These are phyloP conservation scores for Lenzites betulinus DNA, from an alignment of 768 basidiomycete species.

Conservation along the genomic window DNA sequence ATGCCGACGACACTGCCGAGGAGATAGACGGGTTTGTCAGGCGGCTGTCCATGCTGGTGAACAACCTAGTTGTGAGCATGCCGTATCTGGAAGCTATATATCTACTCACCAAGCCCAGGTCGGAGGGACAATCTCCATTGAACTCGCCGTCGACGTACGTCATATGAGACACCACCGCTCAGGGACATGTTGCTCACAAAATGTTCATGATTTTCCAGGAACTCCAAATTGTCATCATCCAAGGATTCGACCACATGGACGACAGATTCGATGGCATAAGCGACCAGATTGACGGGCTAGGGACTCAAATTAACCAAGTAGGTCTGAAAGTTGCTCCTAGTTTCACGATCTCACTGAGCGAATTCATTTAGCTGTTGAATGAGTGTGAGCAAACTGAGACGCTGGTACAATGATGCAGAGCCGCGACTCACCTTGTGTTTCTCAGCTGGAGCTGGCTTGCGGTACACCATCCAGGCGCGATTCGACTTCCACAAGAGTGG, in stretches of 20 bases:
- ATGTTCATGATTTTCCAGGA: not conserved
- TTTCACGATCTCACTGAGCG: too few species aligned
- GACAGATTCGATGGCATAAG: not conserved
- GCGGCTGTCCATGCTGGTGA: not conserved
- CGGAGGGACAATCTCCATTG: not conserved
- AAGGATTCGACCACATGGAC: not conserved
- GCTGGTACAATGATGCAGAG: not conserved
- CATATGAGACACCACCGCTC: not conserved
- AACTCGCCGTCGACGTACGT: constrained; percentile 1
- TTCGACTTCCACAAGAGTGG: not conserved
- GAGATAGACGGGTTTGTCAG: not conserved
- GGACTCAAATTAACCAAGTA: not conserved
- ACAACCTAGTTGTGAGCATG: not conserved
- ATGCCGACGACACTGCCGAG: not conserved
- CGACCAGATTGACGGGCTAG: not conserved
- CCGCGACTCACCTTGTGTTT: not conserved
- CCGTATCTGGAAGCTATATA: not conserved
- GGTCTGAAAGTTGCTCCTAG: not conserved
- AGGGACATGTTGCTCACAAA: not conserved
- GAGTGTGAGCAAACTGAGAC: not conserved
- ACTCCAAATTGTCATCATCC: not conserved
- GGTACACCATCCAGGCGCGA: not conserved
- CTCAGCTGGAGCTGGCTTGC: not conserved
- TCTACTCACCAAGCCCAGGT: not conserved
- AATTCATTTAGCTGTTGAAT: too few species aligned